These are phyloP conservation scores for Camillea tinctor DNA, from an alignment of 2,329 filamentous ascomycete species.

Conservation along the genomic window DNA sequence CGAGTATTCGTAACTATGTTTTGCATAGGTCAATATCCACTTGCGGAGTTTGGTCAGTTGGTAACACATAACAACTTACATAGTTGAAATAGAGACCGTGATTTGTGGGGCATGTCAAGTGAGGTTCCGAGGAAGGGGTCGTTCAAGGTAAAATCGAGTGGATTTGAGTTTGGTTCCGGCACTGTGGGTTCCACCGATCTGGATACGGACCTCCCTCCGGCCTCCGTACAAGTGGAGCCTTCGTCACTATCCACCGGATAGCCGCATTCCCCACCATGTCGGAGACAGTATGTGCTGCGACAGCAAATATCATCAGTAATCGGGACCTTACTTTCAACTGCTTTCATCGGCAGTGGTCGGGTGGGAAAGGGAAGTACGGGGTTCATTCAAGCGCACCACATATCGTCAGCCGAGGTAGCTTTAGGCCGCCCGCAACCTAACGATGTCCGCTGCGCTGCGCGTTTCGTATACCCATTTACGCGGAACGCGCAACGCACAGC, in stretches of 20 bases:
- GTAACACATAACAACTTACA: slow-evolving; percentile 26
- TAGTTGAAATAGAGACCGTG: slow-evolving; percentile 36
- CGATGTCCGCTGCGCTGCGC: slow-evolving; percentile 13
- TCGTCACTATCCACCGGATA: slow-evolving; percentile 30
- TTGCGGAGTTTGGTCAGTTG: slow-evolving; percentile 18
- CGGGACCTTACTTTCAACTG: background rate
- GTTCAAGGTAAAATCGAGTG: slow-evolving; percentile 23
- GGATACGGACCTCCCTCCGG: slow-evolving; percentile 17
- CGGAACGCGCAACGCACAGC: background rate
- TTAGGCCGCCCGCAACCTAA: background rate
- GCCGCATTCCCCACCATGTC: slow-evolving; percentile 43
- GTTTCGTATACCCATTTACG: slow-evolving; percentile 16
- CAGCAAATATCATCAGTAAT: slow-evolving; percentile 15
- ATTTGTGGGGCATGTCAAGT: slow-evolving; percentile 34
- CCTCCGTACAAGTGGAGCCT: slow-evolving; percentile 16
- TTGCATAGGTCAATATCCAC: slow-evolving; percentile 9
- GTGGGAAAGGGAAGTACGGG: background rate
- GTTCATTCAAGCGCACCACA: background rate
- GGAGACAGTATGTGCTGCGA: slow-evolving; percentile 44
- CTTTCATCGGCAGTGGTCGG: background rate
- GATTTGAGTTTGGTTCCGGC: slow-evolving; percentile 12
- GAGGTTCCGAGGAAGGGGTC: slow-evolving; percentile 31
- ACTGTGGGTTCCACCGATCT: slow-evolving; percentile 25
- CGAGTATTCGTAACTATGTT: slow-evolving; percentile 40
- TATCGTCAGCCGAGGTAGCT: background rate